phyloP scores from a whole-genome alignment of 306 rosid genomes.

The Betula pendula region DNA sequence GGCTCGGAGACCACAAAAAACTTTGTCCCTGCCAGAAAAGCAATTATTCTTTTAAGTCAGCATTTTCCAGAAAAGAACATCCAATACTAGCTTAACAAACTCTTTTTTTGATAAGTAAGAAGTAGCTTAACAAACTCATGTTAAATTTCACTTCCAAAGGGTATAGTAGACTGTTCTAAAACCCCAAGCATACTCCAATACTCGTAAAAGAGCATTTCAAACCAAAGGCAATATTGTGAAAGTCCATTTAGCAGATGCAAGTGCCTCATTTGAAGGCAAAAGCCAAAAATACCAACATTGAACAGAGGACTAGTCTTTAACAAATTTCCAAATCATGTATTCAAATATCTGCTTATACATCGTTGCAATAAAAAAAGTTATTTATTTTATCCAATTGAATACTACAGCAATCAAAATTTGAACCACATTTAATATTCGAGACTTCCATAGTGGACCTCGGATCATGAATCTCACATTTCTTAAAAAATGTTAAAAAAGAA shows the following conservation, averaged over 20 bases:
- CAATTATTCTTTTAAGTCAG: slow-evolving; percentile 7
- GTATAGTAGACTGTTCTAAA: background rate
- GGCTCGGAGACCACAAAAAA: slow-evolving; percentile 88
- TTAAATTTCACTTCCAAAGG: background rate
- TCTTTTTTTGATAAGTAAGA: too few relatives aligned
- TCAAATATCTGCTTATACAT: background rate
- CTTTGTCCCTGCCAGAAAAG: slow-evolving; percentile 64
- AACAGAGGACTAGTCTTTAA: background rate
- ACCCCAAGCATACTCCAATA: background rate
- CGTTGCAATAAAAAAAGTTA: background rate
- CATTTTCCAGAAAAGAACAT: background rate
- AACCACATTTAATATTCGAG: background rate
- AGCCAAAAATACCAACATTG: background rate
- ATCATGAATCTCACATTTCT: background rate
- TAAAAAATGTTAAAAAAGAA: background rate
- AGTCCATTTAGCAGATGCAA: background rate
- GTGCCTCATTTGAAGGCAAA: background rate
- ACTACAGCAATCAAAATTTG: background rate
- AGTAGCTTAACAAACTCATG: background rate
- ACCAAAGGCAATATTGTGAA: background rate
- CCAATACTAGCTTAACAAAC: background rate
- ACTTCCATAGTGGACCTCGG: background rate
- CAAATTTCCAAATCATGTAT: background rate
- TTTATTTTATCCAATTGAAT: background rate
- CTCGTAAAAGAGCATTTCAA: background rate